A percentile compares a stretch with the other conserved stretches of the same genome.
Evolutionary conservation across 2,329 filamentous ascomycete genomes (phyloP).

Genomic region (Talaromyces atroroseus): DNA sequence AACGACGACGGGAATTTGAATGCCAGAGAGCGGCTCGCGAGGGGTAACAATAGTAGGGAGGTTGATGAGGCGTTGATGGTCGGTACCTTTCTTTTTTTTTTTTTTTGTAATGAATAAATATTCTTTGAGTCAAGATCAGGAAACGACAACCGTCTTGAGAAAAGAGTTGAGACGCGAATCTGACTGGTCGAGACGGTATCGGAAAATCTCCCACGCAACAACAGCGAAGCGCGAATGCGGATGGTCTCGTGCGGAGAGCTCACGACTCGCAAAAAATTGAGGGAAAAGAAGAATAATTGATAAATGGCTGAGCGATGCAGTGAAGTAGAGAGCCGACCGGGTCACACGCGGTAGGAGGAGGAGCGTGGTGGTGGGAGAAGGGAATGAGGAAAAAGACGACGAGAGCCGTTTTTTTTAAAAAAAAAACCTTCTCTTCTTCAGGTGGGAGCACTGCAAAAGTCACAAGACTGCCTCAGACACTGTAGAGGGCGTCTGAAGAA

Average conservation of each 20-base stretch:
- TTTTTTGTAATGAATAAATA: not conserved
- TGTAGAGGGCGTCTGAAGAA: not conserved
- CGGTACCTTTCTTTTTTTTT: not conserved
- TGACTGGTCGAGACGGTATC: not conserved
- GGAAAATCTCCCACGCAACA: slow-evolving; percentile 2
- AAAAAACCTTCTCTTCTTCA: not conserved
- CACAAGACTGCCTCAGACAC: slow-evolving; percentile 3
- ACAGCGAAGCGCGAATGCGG: not conserved
- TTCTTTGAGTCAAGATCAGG: not conserved
- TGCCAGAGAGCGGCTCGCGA: not conserved
- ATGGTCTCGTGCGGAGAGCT: not conserved
- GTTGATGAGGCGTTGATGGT: not conserved
- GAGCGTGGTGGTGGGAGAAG: not conserved
- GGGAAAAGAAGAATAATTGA: not conserved
- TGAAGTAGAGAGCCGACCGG: not conserved
- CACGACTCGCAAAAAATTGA: not conserved
- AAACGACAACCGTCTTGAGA: not conserved
- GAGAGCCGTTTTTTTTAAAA: not conserved
- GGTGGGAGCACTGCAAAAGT: slow-evolving; percentile 2
- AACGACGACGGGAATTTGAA: not conserved
- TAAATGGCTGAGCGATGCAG: not conserved
- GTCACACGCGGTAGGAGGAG: slow-evolving; percentile 3
- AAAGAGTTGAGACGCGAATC: slow-evolving; percentile 2
- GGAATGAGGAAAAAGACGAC: not conserved
- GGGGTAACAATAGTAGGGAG: not conserved